Evolutionary conservation across 768 basidiomycete species (phyloP).

Genomic region (Mycena leptocephala): DNA sequence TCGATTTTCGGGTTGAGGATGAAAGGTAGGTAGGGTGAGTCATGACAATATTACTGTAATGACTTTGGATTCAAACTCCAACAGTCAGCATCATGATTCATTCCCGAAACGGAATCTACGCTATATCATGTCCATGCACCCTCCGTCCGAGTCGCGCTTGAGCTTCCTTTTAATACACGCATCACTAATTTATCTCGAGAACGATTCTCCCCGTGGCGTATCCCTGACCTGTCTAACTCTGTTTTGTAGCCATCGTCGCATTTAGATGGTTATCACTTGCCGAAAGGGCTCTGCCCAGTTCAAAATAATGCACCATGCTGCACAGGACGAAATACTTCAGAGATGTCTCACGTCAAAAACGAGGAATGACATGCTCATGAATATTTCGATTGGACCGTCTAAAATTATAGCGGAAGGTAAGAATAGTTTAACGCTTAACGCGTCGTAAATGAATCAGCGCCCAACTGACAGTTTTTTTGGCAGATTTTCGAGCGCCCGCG

Average conservation of each 20-base stretch:
- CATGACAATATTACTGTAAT: too few relatives aligned
- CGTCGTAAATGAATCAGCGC: constrained; percentile 29
- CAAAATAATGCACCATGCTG: not conserved
- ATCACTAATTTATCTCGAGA: constrained; percentile 5
- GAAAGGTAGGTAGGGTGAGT: too few relatives aligned
- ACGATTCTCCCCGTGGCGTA: not conserved
- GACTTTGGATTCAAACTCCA: too few relatives aligned
- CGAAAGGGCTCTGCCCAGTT: not conserved
- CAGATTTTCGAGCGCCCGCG: constrained; percentile 26
- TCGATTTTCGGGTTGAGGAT: too few relatives aligned
- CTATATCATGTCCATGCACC: not conserved
- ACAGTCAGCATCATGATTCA: too few relatives aligned
- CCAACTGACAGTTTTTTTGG: constrained; percentile 24
- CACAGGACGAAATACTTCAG: too few relatives aligned
- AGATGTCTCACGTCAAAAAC: not conserved
- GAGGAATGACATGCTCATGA: not conserved
- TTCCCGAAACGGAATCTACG: too few relatives aligned
- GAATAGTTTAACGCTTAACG: not conserved
- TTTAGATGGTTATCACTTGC: constrained; percentile 21
- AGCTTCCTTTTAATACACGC: not conserved
- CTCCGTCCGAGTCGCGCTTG: too few relatives aligned
- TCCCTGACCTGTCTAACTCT: not conserved
- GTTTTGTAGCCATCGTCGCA: not conserved
- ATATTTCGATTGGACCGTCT: not conserved
- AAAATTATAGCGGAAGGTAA: not conserved